Base-by-base conservation (phyloP, 768 basidiomycete genomes). In the Podaxis carcinomalis region DNA sequence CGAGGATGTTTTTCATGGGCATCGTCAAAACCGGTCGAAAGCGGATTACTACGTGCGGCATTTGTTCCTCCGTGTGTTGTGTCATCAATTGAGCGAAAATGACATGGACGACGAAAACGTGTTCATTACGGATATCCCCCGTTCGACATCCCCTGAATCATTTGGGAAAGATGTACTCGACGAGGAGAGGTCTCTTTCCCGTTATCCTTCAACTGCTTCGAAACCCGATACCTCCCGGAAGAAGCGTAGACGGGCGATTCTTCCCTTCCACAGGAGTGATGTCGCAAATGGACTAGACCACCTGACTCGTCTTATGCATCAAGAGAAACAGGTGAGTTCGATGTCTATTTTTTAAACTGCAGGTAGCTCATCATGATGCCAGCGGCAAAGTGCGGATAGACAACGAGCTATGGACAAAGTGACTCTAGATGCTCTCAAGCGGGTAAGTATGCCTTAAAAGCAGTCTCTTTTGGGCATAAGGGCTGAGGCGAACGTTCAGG, bases 11-110 rank as follows among this genome's bases (percentile, higher is more conserved):
- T 82, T 90, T 53, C 81, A 85, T 62, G 76, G 80, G 36, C 77
- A 81, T 37, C 74, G 76, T 19, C 79, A 81, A 37, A 79, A 75
- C 28, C 81, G 87, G 51, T 88, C 87, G 5, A 87, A 90, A 71
- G 81, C 80, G 10, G 88, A 90, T 68, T 91, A 90, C 68, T 92
- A 87, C 72, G 63, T 71, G 14, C 78, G 82, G 61, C 89, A 91
- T 66, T 80, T 92, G 21, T 92, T 91, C 74, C 73, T 90, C 39
- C 83, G 85, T 19, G 73, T 89, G 36, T 78, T 92, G 23, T 83
- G 83, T 63, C 90, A 92, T 67, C 77, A 84, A 50, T 75, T 90
- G 27, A 70, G 68, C 5, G 72, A 61, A 21, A 39, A 61, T 13
- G 40, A 53, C 14, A 19, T 36, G 42, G 60, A 62, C 23, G 53